phyloP scores from a whole-genome alignment of 1,284 basidiomycete genomes.

The Pulveroboletus sp. region DNA sequence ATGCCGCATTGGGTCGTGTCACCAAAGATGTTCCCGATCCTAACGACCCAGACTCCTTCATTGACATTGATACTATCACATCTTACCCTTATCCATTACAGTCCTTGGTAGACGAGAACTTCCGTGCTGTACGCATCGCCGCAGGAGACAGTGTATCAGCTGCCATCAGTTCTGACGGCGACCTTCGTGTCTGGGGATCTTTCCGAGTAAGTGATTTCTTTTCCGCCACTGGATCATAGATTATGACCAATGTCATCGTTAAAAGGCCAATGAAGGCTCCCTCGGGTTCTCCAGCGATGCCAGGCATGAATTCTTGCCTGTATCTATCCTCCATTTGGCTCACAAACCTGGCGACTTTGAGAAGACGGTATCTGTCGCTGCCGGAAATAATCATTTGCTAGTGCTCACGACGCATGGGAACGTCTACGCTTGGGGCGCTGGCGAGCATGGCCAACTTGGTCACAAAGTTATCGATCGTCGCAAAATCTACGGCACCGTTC shows the following conservation, averaged over 20 bases:
- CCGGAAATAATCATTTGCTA: conserved; percentile 85
- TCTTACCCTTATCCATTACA: conserved; percentile 73
- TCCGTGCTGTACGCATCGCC: conserved; percentile 79
- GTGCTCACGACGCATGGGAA: conserved; percentile 82
- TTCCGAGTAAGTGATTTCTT: conserved; percentile 68
- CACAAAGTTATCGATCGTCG: conserved; percentile 81
- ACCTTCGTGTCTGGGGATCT: conserved; percentile 86
- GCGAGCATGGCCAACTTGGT: conserved; percentile 85
- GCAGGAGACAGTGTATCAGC: conserved; percentile 86
- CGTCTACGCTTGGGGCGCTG: conserved; percentile 85
- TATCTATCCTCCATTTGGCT: conserved; percentile 64
- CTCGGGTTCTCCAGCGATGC: conserved; percentile 78
- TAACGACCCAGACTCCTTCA: conserved; percentile 50
- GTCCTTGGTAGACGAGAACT: conserved; percentile 67
- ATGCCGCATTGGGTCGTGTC: conserved; percentile 84
- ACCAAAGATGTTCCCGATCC: conserved; percentile 72
- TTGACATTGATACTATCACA: conserved; percentile 79
- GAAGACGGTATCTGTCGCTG: conserved; percentile 76
- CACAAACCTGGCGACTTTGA: conserved; percentile 62
- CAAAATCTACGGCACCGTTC: conserved; percentile 79
- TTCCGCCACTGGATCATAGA: conserved; percentile 5
- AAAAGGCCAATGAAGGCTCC: conserved; percentile 72
- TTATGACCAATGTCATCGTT: conserved; percentile 11
- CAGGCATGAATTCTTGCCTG: conserved; percentile 65
- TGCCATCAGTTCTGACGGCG: conserved; percentile 74